Conservation (phyloP, 345 rosid species). For the Stellera chamaejasme region DNA sequence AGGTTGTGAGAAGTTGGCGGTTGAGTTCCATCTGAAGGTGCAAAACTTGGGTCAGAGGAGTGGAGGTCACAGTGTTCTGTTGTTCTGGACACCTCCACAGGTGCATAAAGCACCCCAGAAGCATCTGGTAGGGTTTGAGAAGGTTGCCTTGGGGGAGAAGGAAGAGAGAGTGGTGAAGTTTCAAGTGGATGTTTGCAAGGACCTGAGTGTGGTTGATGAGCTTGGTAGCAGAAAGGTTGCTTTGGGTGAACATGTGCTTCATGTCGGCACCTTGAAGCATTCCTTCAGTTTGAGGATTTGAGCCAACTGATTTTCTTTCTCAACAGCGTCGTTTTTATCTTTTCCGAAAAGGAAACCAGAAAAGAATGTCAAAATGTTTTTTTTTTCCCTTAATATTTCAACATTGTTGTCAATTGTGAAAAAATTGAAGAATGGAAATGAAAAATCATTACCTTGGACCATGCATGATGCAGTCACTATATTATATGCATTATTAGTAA, state of each 20-base stretch:
- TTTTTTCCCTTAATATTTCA: too few relatives aligned
- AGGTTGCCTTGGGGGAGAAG: constrained; percentile 33
- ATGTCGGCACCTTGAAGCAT: constrained; percentile 62
- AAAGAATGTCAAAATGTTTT: too few relatives aligned
- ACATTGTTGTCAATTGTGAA: too few relatives aligned
- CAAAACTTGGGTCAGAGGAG: constrained; percentile 37
- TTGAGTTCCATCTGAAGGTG: constrained; percentile 47
- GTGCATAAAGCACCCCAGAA: constrained; percentile 60
- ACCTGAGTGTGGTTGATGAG: constrained; percentile 74
- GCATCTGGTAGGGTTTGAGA: constrained; percentile 64
- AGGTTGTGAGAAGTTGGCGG: constrained; percentile 33
- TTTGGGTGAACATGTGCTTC: constrained; percentile 62
- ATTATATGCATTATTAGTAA: too few relatives aligned
- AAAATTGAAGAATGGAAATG: too few relatives aligned
- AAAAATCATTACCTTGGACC: too few relatives aligned
- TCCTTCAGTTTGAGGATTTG: constrained; percentile 45
- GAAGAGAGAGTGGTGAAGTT: constrained; percentile 37
- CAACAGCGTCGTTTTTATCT: not conserved
- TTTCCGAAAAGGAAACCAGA: not conserved
- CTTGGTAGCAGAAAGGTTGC: constrained; percentile 49
- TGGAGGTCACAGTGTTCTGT: constrained; percentile 66
- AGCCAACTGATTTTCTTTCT: constrained; percentile 14
- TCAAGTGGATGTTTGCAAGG: constrained; percentile 61
- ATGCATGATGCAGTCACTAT: too few relatives aligned
- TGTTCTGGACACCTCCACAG: constrained; percentile 63